Base-by-base conservation (phyloP, 2,329 filamentous ascomycete genomes). In the Fusarium globosum region DNA sequence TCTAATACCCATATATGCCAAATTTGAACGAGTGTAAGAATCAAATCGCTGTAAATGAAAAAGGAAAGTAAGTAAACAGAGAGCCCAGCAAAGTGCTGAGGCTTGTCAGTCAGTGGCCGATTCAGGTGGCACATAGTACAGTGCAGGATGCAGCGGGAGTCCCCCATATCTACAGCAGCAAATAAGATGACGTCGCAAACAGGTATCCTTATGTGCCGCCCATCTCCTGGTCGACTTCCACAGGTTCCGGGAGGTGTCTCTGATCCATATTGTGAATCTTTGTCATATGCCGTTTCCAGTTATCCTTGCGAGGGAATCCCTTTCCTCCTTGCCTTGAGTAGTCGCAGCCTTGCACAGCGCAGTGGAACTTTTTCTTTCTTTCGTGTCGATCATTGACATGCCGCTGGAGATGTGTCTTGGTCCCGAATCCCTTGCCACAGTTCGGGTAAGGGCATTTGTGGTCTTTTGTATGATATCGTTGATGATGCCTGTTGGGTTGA, bases 331-430 rank as follows among this genome's bases (percentile, higher is more conserved):
- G 78, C 63, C 84, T 85, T n/a, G 88, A 90, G 76, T 89, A 90
- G 10, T 86, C 83, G 74, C 89, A 91, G 12, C 84, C 85, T 5
- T 82, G 82, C 9, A 88, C 84, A 1, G 85, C 87, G 74, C 89
- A 91, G 77, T 90, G 88, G 63, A 88, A 90, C 66, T 88, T 88
- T 78, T 87, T 88, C 67, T 86, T 88, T 81, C 90, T 89, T 72
- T 85, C 84, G 77, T 91, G 89, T 65, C 89, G 87, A 76, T 90
- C 89, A 78, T 91, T 90, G 77, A 90, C 86, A 74, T 91, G 89
- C 15, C 89, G 87, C 75, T 90, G 87, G 51, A 91, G 82, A 77
- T 90, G 89, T 8, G 89, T 90, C 77, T 89, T 89, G 26, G 89
- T 91, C 59, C 89, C 89, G 65, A 91, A 91, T 28, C 85, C 85